phyloP scores from a whole-genome alignment of 2,329 filamentous ascomycete species.

The Camillea tinctor region DNA sequence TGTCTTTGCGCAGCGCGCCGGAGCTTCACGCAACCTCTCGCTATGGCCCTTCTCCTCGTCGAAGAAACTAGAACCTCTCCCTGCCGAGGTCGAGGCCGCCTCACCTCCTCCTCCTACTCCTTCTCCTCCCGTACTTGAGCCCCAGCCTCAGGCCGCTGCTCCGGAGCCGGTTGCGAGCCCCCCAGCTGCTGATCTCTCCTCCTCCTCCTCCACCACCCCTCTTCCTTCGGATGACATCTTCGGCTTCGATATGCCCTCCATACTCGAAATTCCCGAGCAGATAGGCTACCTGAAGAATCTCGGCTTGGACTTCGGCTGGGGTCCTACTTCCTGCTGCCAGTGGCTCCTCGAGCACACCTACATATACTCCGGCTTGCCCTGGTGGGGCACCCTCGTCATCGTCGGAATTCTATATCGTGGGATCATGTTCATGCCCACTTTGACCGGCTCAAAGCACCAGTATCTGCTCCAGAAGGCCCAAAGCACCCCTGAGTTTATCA shows the following conservation, averaged over 20 bases:
- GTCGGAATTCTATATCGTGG: constrained; percentile 65
- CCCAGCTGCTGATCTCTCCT: not conserved
- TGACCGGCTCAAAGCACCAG: constrained; percentile 59
- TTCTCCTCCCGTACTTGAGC: not conserved
- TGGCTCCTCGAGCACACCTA: constrained; percentile 81
- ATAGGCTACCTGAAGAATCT: constrained; percentile 81
- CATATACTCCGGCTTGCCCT: constrained; percentile 71
- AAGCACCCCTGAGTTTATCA: constrained; percentile 55
- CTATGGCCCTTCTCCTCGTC: constrained; percentile 34
- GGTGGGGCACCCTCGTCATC: constrained; percentile 73
- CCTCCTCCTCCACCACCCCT: not conserved
- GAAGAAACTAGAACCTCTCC: constrained; percentile 17
- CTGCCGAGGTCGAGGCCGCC: constrained; percentile 16
- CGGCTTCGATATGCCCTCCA: constrained; percentile 37
- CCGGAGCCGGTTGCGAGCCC: not conserved
- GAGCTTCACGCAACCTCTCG: constrained; percentile 31
- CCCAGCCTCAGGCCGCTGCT: constrained; percentile 11
- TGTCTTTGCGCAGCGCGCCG: constrained; percentile 30
- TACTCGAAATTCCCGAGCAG: constrained; percentile 65
- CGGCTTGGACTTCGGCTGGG: constrained; percentile 85
- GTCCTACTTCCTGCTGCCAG: constrained; percentile 71
- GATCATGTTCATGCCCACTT: constrained; percentile 63
- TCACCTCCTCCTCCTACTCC: constrained; percentile 16
- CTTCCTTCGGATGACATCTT: constrained; percentile 33
- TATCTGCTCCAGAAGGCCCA: constrained; percentile 61